A percentile compares a stretch with the other conserved stretches of the same genome.
Evolutionary conservation across 768 basidiomycete genomes (phyloP).

Genomic region (Asterophora parasitica): DNA sequence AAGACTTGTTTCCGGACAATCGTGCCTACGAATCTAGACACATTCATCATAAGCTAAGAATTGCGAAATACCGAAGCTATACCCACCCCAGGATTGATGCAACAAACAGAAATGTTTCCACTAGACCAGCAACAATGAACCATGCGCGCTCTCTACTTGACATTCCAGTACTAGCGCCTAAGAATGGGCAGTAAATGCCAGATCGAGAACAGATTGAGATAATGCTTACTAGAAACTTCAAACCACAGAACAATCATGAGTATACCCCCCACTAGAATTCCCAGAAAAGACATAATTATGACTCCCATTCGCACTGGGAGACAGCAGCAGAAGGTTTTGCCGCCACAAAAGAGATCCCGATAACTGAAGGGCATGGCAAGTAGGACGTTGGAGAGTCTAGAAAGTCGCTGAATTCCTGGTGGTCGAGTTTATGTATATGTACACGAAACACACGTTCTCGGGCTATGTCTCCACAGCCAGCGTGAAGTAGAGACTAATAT

Average conservation of each 20-base stretch:
- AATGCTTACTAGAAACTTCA: constrained; percentile 50
- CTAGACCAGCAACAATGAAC: constrained; percentile 46
- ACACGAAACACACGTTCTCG: background rate
- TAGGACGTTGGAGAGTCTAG: background rate
- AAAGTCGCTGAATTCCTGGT: background rate
- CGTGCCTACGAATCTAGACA: constrained; percentile 53
- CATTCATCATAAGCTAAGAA: constrained; percentile 1
- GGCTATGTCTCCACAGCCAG: background rate
- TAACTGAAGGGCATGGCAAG: constrained; percentile 38
- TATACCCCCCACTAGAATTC: constrained; percentile 49
- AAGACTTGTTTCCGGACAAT: constrained; percentile 60
- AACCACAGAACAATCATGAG: constrained; percentile 57
- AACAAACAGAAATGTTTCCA: constrained; percentile 49
- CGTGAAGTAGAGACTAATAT: too few relatives aligned
- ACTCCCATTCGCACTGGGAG: constrained; percentile 61
- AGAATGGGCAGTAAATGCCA: background rate
- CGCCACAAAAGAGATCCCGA: constrained; percentile 41
- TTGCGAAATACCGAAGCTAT: background rate
- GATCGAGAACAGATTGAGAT: background rate
- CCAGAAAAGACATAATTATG: constrained; percentile 46
- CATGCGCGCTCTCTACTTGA: constrained; percentile 29
- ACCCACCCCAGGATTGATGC: constrained; percentile 55
- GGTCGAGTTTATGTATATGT: background rate
- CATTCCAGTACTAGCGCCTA: constrained; percentile 34
- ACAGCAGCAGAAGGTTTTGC: constrained; percentile 58